Evolutionary conservation across 192 early-diverging fungal species (phyloP).

Genomic region (Entrophospora sp.): DNA sequence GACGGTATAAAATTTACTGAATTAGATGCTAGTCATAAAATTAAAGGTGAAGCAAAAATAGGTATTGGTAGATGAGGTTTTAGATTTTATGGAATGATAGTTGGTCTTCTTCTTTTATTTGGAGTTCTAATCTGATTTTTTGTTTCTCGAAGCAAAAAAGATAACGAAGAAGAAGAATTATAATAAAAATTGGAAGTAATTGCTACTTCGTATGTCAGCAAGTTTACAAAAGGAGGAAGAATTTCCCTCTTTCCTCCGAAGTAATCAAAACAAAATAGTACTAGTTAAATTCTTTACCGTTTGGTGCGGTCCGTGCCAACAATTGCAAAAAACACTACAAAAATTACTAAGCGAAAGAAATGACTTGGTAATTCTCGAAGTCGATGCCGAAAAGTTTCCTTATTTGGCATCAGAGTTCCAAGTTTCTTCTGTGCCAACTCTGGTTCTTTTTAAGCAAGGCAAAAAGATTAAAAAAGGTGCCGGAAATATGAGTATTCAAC

Average conservation of each 20-base stretch:
- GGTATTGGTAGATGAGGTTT: no score
- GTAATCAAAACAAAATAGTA: background rate
- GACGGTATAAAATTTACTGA: no score
- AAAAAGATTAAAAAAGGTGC: background rate
- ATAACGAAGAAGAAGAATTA: conserved; percentile 3
- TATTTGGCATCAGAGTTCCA: background rate
- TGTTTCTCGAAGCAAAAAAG: background rate
- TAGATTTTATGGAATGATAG: no score
- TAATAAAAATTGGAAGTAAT: background rate
- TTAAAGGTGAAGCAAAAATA: no score
- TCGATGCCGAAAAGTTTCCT: conserved; percentile 2
- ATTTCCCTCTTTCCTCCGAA: background rate
- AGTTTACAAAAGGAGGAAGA: background rate
- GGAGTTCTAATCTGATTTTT: background rate
- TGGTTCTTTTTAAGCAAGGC: background rate
- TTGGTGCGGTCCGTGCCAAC: background rate
- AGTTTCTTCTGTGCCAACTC: background rate
- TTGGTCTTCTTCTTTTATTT: no score
- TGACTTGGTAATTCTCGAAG: background rate
- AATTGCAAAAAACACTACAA: background rate
- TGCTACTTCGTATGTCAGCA: background rate
- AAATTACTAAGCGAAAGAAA: background rate
- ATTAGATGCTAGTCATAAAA: no score
- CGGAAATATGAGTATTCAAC: background rate
- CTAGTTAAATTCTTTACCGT: background rate